Conservation (phyloP, 2,329 filamentous ascomycete species). For the Colletotrichum sp. region DNA sequence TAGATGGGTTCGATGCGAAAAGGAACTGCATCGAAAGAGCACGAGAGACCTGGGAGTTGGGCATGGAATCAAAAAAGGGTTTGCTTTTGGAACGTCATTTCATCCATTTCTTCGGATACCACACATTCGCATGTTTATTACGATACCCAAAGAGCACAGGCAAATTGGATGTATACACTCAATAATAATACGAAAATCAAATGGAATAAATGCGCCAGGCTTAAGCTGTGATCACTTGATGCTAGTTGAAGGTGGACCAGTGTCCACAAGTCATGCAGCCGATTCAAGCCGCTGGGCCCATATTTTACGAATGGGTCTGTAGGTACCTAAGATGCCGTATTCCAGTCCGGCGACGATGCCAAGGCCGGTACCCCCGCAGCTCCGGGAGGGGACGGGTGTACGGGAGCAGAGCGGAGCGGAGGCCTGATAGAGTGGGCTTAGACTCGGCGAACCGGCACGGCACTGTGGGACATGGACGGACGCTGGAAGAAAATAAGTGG, state of each 20-base stretch:
- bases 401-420: neutral
- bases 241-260: neutral
- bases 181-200: neutral
- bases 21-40: neutral
- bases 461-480: neutral
- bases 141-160: conserved; percentile 14
- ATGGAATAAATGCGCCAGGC: neutral
- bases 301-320: neutral
- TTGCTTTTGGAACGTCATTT: neutral
- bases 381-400: neutral
- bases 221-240: neutral
- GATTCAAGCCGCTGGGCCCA: neutral
- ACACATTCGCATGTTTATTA: neutral
- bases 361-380: neutral
- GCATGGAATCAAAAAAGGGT: neutral
- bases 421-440: neutral
- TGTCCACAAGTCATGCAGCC: neutral
- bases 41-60: neutral
- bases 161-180: neutral
- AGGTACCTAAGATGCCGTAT: neutral
- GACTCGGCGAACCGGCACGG: neutral
- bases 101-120: neutral
- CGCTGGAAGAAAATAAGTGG: neutral
- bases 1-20: neutral
- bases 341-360: neutral